Percentiles rank a stretch among this genome's conserved stretches.
Evolutionary conservation across 164 flowering plant species (phyloP).

Genomic region (Macadamia integrifolia): DNA sequence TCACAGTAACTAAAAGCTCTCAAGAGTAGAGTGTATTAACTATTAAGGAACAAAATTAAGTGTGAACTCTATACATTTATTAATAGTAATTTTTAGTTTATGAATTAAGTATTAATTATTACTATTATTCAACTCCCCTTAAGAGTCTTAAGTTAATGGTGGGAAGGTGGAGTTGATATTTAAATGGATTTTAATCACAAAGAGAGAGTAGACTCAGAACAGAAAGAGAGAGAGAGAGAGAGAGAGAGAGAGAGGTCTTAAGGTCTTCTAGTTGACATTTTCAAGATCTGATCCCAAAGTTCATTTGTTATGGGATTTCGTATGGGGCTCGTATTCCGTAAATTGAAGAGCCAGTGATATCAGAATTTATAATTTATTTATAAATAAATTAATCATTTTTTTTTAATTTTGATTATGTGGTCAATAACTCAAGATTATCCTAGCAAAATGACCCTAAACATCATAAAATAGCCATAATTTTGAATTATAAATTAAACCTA

Average conservation of each 20-base stretch:
- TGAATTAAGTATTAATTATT: too few species aligned
- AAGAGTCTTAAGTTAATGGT: too few species aligned
- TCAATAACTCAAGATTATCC: too few species aligned
- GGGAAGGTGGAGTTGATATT: neutral
- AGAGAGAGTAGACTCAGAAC: constrained; percentile 7
- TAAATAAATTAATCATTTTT: constrained; percentile 1
- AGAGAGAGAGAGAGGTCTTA: neutral
- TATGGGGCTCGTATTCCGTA: constrained; percentile 28
- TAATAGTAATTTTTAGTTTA: too few species aligned
- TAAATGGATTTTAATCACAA: neutral
- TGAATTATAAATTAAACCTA: neutral
- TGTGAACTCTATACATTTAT: too few species aligned
- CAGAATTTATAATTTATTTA: neutral
- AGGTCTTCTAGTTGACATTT: constrained; percentile 38
- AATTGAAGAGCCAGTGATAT: constrained; percentile 7
- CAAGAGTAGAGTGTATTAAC: too few species aligned
- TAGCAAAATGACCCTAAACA: too few species aligned
- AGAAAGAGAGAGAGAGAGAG: neutral
- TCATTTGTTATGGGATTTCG: constrained; percentile 32
- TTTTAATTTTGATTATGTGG: neutral
- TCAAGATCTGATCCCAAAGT: constrained; percentile 31
- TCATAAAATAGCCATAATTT: too few species aligned
- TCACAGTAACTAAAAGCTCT: too few species aligned
- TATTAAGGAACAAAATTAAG: too few species aligned
- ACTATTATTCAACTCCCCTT: too few species aligned